Base-by-base conservation (phyloP, 306 rosid genomes). In the Casuarina cunninghamiana region DNA sequence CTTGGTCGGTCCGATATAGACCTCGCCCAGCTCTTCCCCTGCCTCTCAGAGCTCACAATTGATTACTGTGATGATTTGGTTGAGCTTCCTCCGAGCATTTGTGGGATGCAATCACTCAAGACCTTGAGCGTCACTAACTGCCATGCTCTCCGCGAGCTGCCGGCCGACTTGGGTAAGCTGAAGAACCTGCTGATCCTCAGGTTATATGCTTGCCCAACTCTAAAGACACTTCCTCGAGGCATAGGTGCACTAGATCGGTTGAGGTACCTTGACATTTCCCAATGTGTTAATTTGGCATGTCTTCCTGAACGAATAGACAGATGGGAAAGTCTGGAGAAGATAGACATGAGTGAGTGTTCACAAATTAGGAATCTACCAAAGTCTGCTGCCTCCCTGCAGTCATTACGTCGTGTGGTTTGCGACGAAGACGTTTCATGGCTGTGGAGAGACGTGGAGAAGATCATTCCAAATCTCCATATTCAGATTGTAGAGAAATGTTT, bases 341-440 rank as follows among this genome's bases (percentile, higher is more conserved):
- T 95, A 73, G 97, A 92, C 87, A 91, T 92, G 97, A 89, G 97
- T 79, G 97, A 91, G 77, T 95, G 98, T 77, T 72, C 91, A 11
- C 79, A 79, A 78, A 87, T 95, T 48, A 83, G 71, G 71, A 72
- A 13, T 21, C 73, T 89, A 15, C 97, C 98, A 5, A 84, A 83
- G 41, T 88, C 97, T 35, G 79, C 85, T 15, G 50, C 74, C 44
- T 77, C 86, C 35, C 69, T 87, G 82, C 73, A 75, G 43, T 90
- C 92, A 46, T 83, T 92, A 53, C 70, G 86, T 4, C 90, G 78
- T 10, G 88, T 92, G 11, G 84, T 95, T n/a, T 95, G 97, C 51
- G 97, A 95, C 9, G 97, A 92, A 69, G 98, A 95, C 68, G 86
- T 89, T 21, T 84, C 84, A 10, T 84, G 90, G 84, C 73, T 86